Base-by-base conservation (phyloP, 2,329 filamentous ascomycete genomes). In the Lasiodiplodia theobromae region DNA sequence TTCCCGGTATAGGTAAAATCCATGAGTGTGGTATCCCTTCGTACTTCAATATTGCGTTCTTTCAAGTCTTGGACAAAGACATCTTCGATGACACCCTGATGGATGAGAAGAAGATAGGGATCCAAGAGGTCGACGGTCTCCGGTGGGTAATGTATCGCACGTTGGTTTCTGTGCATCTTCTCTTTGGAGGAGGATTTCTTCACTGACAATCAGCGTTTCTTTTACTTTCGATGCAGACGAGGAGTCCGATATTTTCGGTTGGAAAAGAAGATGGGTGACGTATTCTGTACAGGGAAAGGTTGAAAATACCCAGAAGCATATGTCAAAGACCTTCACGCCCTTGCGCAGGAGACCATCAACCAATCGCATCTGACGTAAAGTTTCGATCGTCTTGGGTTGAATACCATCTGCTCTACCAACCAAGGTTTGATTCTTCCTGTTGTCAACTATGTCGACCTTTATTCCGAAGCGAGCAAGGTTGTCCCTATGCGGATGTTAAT, bases 321-420 rank as follows among this genome's bases (percentile, higher is more conserved):
- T 92, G 74, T 93, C 91, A 77, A 91, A 92, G 54, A 93, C 87
- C 56, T 87, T 87, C 60, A 90, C 90, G 31, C 89, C 91, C 73
- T 89, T 86, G 70, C 87, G 86, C 53, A 93, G 78, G 34, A 93
- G 78, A 1, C 86, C 82, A 71, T 92, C 90, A n/a, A 87, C 89
- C 21, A 93, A 80, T 44, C 90, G 85, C 83, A 93, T 88, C 79
- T 92, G 90, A 70, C 87, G 86, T 73, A 93, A 86, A 0, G 91
- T 93, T 80, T 93, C 91, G 73, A 94, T 92, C 0, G 90, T 91
- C 79, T 93, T 93, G 56, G 91, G 91, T 74, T 93, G 91, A 66
- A 93, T 82, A 47, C 91, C 91, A 77, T 93, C 91, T 71, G 90
- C 90, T 68, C 87, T 83, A 49, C 91, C 91, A 10, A 89, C 89